A percentile compares a stretch with the other conserved stretches of the same genome.
Evolutionary conservation across 2,329 filamentous ascomycete species (phyloP).

Genomic region (Remersonia thermophila): DNA sequence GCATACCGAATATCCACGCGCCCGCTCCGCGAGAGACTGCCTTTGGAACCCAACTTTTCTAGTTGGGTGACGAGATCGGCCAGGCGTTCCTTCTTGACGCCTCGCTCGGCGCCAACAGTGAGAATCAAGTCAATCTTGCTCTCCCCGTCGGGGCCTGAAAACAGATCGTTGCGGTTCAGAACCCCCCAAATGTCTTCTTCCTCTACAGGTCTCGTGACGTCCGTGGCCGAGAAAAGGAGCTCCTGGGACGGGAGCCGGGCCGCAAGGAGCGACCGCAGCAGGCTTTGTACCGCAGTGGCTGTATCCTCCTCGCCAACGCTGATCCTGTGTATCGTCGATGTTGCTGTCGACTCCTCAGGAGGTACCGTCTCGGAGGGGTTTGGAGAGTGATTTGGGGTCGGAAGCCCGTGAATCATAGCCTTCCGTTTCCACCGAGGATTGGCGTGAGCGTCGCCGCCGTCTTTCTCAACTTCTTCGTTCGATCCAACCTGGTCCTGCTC

Average conservation of each 20-base stretch:
- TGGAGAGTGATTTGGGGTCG: constrained; percentile 28
- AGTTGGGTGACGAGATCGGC: constrained; percentile 37
- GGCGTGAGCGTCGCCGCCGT: not conserved
- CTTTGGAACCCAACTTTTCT: constrained; percentile 42
- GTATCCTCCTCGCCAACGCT: constrained; percentile 28
- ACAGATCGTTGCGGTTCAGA: constrained; percentile 29
- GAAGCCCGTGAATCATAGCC: constrained; percentile 13
- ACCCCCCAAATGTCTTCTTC: constrained; percentile 41
- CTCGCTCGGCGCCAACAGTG: constrained; percentile 44
- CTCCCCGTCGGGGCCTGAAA: constrained; percentile 19
- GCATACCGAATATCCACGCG: constrained; percentile 47
- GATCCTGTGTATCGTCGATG: constrained; percentile 33
- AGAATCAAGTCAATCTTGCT: constrained; percentile 44
- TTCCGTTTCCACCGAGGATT: constrained; percentile 1
- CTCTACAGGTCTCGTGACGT: constrained; percentile 35
- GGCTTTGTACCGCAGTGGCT: constrained; percentile 44
- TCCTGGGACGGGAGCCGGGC: constrained; percentile 37
- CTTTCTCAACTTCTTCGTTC: no score
- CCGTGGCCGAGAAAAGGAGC: constrained; percentile 35
- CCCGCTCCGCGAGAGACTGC: constrained; percentile 39
- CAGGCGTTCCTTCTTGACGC: constrained; percentile 38
- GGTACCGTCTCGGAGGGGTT: not conserved
- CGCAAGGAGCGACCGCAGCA: constrained; percentile 39
- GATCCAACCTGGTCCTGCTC: no score
- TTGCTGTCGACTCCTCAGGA: constrained; percentile 8